Conservation (phyloP, 78 protist species). For the Dictyostelium intermedium region DNA sequence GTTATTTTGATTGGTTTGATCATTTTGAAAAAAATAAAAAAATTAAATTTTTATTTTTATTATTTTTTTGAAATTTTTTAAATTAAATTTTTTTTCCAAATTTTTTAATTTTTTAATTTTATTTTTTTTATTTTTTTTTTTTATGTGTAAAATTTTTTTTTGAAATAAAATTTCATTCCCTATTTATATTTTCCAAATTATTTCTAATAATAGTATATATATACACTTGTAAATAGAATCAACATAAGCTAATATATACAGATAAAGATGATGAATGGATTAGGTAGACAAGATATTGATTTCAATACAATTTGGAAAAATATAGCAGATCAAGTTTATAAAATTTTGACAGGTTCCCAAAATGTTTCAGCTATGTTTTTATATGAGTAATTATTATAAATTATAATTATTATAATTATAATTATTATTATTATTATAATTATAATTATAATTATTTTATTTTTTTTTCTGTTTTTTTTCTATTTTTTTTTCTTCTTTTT, state of each 20-base stretch:
- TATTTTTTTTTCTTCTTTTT: too few species aligned
- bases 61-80: neutral
- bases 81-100: neutral
- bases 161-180: neutral
- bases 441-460: neutral
- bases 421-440: neutral
- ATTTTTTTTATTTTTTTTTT: neutral
- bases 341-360: slow-evolving; percentile 3
- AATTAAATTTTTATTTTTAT: neutral
- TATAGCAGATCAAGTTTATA: slow-evolving; percentile 3
- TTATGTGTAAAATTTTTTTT: neutral
- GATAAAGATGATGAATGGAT: slow-evolving; percentile 1
- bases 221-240: neutral
- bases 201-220: neutral
- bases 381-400: slow-evolving; percentile 23
- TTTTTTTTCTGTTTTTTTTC: neutral
- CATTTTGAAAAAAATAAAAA: neutral
- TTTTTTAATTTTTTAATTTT: neutral
- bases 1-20: neutral
- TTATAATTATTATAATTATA: neutral
- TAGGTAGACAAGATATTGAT: slow-evolving; percentile 35
- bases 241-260: too few species aligned
- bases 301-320: slow-evolving; percentile 36
- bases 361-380: slow-evolving; percentile 12
- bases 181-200: neutral